A percentile compares a stretch with the other conserved stretches of the same genome.
These are phyloP conservation scores for Spirogloea muscicola DNA, from an alignment of 139 green algal genomes.

Conservation along the genomic window DNA sequence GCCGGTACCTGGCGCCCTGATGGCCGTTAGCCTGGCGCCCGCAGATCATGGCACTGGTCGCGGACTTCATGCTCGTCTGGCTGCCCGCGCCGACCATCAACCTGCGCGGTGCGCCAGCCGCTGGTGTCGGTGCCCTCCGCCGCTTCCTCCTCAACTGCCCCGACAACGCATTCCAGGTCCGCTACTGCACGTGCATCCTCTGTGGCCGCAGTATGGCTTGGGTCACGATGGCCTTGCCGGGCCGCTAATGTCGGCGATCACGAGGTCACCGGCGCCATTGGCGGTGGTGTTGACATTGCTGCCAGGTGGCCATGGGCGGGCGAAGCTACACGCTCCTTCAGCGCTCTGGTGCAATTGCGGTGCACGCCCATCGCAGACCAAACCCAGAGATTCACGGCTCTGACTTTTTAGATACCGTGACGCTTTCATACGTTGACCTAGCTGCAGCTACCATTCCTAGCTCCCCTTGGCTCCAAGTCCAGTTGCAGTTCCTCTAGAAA, in stretches of 20 bases:
- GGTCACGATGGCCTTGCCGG: no score
- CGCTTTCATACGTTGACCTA: no score
- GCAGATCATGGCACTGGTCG: constrained; percentile 91
- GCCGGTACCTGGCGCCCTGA: neutral
- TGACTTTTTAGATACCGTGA: no score
- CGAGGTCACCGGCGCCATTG: no score
- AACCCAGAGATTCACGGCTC: no score
- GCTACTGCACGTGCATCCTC: no score
- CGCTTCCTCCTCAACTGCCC: constrained; percentile 76
- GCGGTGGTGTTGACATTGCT: neutral
- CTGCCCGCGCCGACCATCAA: constrained; percentile 84
- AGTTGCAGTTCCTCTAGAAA: no score
- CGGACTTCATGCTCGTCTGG: constrained; percentile 99
- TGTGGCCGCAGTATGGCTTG: no score
- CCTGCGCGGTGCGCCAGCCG: constrained; percentile 3
- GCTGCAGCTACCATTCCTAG: no score
- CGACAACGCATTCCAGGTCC: constrained; percentile 94
- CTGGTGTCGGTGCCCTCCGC: constrained; percentile 4
- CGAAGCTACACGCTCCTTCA: constrained; percentile 59
- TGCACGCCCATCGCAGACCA: constrained; percentile 13
- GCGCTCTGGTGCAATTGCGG: constrained; percentile 30
- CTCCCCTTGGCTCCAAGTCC: no score
- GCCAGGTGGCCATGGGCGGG: constrained; percentile 57
- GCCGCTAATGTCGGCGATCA: no score
- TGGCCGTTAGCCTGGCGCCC: neutral